Conservation (phyloP, 768 basidiomycete genomes). For the Macrolepiota albuminosa region DNA sequence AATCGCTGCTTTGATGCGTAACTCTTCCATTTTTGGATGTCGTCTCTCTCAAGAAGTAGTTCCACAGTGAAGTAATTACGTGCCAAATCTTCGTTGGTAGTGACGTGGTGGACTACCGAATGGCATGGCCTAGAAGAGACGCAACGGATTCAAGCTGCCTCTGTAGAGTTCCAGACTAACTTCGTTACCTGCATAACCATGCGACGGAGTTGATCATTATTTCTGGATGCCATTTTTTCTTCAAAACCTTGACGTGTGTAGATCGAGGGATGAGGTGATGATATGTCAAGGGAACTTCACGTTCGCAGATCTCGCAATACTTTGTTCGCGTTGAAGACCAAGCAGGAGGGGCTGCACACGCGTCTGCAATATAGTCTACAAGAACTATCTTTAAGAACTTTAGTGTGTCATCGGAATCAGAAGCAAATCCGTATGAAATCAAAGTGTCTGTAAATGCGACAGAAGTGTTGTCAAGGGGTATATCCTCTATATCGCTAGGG, state of each 20-base stretch:
- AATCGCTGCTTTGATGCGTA: conserved; percentile 47
- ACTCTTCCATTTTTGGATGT: conserved; percentile 50
- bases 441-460: conserved; percentile 45
- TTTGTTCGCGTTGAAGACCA: conserved; percentile 49
- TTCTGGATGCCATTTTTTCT: conserved; percentile 53
- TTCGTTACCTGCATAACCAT: conserved; percentile 47
- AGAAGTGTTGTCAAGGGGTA: conserved; percentile 36
- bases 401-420: conserved; percentile 35
- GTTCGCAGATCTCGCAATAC: conserved; percentile 57
- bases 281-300: conserved; percentile 54
- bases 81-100: conserved; percentile 47
- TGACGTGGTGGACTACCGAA: conserved; percentile 44
- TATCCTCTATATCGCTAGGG: conserved; percentile 28
- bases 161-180: background rate
- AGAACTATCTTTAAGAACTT: conserved; percentile 37
- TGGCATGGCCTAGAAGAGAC: conserved; percentile 42
- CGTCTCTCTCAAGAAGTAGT: conserved; percentile 44
- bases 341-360: conserved; percentile 43
- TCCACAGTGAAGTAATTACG: conserved; percentile 45
- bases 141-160: background rate
- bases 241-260: conserved; percentile 48
- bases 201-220: conserved; percentile 52
- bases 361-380: conserved; percentile 37
- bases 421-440: conserved; percentile 39
- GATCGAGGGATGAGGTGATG: conserved; percentile 57